These are phyloP conservation scores for Calcarisporium arbuscula DNA, from an alignment of 2,329 filamentous ascomycete species.

Conservation along the genomic window DNA sequence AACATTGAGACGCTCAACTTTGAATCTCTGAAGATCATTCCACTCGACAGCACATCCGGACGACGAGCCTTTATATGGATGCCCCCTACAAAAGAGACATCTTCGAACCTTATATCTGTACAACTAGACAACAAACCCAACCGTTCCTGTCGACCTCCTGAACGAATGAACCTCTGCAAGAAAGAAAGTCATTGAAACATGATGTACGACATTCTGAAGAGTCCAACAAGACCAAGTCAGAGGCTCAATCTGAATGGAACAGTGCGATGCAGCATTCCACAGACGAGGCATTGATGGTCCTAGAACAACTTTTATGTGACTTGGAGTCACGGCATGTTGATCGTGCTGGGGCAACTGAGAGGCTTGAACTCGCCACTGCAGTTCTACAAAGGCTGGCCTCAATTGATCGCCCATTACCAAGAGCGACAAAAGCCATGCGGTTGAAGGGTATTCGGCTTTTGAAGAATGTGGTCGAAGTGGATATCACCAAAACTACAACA, in stretches of 20 bases:
- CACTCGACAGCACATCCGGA: not conserved
- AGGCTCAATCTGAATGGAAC: no score
- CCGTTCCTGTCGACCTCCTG: no score
- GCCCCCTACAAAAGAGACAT: not conserved
- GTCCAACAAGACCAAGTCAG: no score
- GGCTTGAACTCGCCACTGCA: constrained; percentile 9
- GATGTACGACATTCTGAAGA: not conserved
- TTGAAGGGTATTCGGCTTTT: constrained; percentile 19
- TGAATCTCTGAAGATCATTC: constrained; percentile 1
- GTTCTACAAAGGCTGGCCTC: constrained; percentile 14
- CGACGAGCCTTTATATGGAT: constrained; percentile 1
- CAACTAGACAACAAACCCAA: no score
- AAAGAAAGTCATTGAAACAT: constrained; percentile 3
- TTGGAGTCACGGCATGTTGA: constrained; percentile 2
- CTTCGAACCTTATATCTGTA: no score
- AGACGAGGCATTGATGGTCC: constrained; percentile 5
- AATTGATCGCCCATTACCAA: constrained; percentile 9
- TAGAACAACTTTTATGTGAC: constrained; percentile 9
- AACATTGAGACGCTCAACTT: constrained; percentile 6
- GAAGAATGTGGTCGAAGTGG: constrained; percentile 10
- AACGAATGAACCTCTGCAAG: no score
- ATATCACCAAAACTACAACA: constrained; percentile 11
- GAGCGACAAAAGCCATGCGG: constrained; percentile 7
- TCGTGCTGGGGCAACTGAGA: not conserved
- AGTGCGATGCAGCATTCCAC: no score